These are phyloP conservation scores for Fusarium multiceps DNA, from an alignment of 2,329 filamentous ascomycete species.

Conservation along the genomic window DNA sequence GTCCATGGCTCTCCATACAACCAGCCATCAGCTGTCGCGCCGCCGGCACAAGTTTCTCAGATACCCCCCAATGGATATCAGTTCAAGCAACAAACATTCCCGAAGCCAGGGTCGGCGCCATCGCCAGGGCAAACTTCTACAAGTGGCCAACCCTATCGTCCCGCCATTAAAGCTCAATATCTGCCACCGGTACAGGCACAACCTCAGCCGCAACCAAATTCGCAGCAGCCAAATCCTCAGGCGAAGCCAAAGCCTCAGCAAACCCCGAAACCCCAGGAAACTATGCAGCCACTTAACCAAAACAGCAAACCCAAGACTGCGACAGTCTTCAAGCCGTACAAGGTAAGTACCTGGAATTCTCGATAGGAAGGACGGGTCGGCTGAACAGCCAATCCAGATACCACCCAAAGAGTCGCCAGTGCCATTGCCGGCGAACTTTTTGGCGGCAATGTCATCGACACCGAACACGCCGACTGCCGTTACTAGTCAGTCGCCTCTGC, in stretches of 20 bases:
- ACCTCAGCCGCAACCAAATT: background rate
- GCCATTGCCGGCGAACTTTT: slow-evolving; percentile 57
- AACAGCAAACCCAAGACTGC: slow-evolving; percentile 42
- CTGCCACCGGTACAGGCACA: slow-evolving; percentile 12
- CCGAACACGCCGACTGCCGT: slow-evolving; percentile 35
- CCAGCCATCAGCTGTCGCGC: background rate
- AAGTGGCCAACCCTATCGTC: slow-evolving; percentile 24
- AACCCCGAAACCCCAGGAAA: background rate
- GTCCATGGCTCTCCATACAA: slow-evolving; percentile 11
- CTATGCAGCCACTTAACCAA: slow-evolving; percentile 19
- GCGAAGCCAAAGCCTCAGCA: slow-evolving; percentile 2
- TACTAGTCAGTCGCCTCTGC: slow-evolving; percentile 28
- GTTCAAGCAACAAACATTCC: slow-evolving; percentile 18
- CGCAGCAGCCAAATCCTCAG: slow-evolving; percentile 6
- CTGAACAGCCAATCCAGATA: slow-evolving; percentile 48
- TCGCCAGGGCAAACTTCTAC: background rate
- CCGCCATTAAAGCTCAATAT: slow-evolving; percentile 41
- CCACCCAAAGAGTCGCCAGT: slow-evolving; percentile 58
- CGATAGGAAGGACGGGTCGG: slow-evolving; percentile 42
- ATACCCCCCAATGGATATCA: slow-evolving; percentile 1
- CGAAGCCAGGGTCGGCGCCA: slow-evolving; percentile 1
- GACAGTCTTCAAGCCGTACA: slow-evolving; percentile 47
- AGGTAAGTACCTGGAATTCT: slow-evolving; percentile 48
- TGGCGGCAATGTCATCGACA: slow-evolving; percentile 54
- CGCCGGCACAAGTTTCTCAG: background rate